phyloP scores from a whole-genome alignment of 345 rosid species.

The Excoecaria cochinchinensis region DNA sequence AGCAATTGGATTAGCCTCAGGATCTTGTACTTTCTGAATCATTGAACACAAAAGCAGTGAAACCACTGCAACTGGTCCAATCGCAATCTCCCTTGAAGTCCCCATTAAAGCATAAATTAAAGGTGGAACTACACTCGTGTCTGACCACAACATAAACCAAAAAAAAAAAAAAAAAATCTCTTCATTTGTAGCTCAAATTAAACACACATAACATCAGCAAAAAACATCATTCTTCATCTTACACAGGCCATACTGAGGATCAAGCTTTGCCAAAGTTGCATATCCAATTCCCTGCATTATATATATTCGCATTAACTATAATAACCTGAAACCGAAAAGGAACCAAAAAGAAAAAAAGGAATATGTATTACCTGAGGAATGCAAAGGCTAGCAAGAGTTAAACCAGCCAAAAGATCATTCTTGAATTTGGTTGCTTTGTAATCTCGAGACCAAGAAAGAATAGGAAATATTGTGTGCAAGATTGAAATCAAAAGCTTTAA shows the following conservation, averaged over 20 bases:
- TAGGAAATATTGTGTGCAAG: constrained; percentile 56
- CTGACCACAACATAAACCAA: constrained; percentile 31
- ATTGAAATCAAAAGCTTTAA: constrained; percentile 31
- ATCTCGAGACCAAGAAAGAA: constrained; percentile 60
- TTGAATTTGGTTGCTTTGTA: constrained; percentile 59
- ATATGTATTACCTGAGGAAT: constrained; percentile 71
- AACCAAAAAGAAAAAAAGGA: neutral
- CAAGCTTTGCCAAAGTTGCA: constrained; percentile 89
- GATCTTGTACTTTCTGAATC: constrained; percentile 62
- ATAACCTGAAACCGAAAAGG: neutral
- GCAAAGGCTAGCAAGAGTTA: constrained; percentile 96
- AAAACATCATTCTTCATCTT: constrained; percentile 26
- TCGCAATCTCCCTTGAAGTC: constrained; percentile 85
- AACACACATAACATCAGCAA: neutral
- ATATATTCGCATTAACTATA: neutral
- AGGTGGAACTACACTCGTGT: constrained; percentile 86
- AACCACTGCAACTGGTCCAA: constrained; percentile 93
- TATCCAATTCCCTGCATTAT: constrained; percentile 78
- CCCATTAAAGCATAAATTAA: constrained; percentile 87
- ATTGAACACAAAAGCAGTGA: constrained; percentile 81
- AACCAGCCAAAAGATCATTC: constrained; percentile 77
- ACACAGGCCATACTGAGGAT: constrained; percentile 94
- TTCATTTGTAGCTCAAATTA: neutral
- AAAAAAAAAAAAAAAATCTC: neutral
- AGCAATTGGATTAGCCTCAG: constrained; percentile 52